phyloP scores from a whole-genome alignment of 2,329 filamentous ascomycete species.

The Mollisiaceae sp. region DNA sequence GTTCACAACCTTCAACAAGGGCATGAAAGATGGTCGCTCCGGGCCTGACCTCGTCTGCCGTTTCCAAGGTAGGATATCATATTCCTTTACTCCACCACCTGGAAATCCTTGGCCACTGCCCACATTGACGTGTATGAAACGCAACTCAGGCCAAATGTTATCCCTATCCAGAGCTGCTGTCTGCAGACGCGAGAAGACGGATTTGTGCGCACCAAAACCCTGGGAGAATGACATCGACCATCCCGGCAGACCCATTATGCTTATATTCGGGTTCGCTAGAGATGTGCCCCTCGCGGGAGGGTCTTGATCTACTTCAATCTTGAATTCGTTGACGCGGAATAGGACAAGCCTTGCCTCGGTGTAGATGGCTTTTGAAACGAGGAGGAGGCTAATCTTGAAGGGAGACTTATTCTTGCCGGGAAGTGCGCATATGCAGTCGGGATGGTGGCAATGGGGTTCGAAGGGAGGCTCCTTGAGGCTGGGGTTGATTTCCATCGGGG shows the following conservation, averaged over 20 bases:
- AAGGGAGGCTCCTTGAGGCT: neutral
- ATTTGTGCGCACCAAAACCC: too few relatives aligned
- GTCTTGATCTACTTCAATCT: slow-evolving; percentile 6
- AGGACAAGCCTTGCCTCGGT: neutral
- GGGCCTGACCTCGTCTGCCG: slow-evolving; percentile 12
- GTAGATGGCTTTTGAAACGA: slow-evolving; percentile 4
- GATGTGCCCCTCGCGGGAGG: neutral
- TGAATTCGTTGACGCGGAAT: slow-evolving; percentile 10
- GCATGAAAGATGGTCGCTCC: slow-evolving; percentile 9
- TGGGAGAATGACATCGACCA: slow-evolving; percentile 4
- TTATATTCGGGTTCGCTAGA: neutral
- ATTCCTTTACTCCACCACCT: slow-evolving; percentile 2
- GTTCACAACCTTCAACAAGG: slow-evolving; percentile 3
- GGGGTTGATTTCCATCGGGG: neutral
- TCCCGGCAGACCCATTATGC: slow-evolving; percentile 5
- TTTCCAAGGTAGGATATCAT: slow-evolving; percentile 7
- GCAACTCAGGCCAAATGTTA: slow-evolving; percentile 1
- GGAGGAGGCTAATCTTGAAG: neutral
- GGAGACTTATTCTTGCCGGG: neutral
- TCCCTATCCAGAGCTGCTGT: slow-evolving; percentile 7
- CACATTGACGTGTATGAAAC: slow-evolving; percentile 3
- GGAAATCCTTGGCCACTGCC: neutral
- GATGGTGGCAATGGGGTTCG: neutral
- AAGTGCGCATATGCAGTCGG: neutral
- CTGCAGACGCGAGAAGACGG: neutral